Evolutionary conservation across 306 rosid genomes (phyloP), one percentile per base, ranked within the genome.

Genomic region (Rubus parviflorus): DNA sequence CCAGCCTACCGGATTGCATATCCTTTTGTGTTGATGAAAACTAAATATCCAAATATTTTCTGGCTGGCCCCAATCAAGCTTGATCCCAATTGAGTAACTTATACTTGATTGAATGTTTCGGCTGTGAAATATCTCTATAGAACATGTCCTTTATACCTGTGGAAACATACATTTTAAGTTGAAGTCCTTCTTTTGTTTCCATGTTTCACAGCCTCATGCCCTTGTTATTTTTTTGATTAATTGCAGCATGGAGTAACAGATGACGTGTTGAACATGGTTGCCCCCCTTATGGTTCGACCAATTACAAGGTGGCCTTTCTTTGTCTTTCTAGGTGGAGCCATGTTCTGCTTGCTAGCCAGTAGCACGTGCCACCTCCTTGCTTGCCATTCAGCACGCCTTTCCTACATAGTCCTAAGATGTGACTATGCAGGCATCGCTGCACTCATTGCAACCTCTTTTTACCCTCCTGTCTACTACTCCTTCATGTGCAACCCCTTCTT

Each of bases 311-410:
- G 90, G 91, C 91, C 96, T 6, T 82, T 90, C 64, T 90, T 66
- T 58, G 87, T 49, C 58, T 87, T 88, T 87, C 81, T 88, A 71
- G 84, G 84, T 4, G 93, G 91, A 6, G 87, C 91, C 16, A 88
- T 88, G 93, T 88, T 90, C 84, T 88, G 88, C 81, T 82, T 90
- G 84, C 81, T 88, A 68, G 89, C 90, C 30, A 88, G 96, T 75
- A 87, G 91, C 79, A 56, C 83, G 43, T 90, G 93, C 79, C 90
- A 90, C 67, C 91, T 88, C 57, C 79, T 90, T 22, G 37, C 85
- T 37, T 90, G 91, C 71, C 91, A 90, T 70, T 90, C 96, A 15
- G 87, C 85, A 15, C 86, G 79, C 57, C 83, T 88, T 42, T 83
- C 87, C 30, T 87, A 85, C 82, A 77, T 87, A 43, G 69, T 87